Base-by-base conservation (phyloP, 2,329 filamentous ascomycete species). In the Aspergillus intermedius region DNA sequence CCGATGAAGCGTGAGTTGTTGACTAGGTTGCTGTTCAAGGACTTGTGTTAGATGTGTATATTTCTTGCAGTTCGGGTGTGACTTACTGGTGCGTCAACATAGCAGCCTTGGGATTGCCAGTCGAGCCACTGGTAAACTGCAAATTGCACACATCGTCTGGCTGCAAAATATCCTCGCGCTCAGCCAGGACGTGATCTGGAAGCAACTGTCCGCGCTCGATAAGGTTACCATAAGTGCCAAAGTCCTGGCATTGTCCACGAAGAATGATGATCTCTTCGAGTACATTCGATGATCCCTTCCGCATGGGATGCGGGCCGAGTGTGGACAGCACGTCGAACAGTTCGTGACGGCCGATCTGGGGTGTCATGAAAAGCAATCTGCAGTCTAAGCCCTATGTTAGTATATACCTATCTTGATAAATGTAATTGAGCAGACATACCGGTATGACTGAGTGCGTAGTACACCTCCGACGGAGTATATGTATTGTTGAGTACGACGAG, bases 401-500 rank as follows among this genome's bases (percentile, higher is more conserved):
- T 19, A 37, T 37, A 17, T 1, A 13, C 3, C 5, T n/a, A 37
- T 15, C 13, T 37, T 34, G 4, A n/a, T n/a, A n/a, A 12, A 8
- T 37, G 8, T 37, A 37, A 40, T 9, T n/a, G 37, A 15, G 34
- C 21, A 19, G 28, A 64, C 74, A 56, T 68, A 85, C 83, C 81
- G 13, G 84, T 82, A 60, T 89, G 87, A 47, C 78, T 77, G 23
- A 91, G 67, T 8, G 84, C 87, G 65, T 86, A 85, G 63, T 82
- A 77, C 43, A 85, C 82, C 68, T 91, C 87, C 1, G 78, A 80
- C 2, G 83, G 77, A 1, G 87, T 91, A 63, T 91, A 91, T 0
- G 86, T 91, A 69, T 89, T 91, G 71, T 91, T 91, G 55, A 91
- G 72, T 41, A 90, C 88, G 23, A 90, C 86, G 46, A 90, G 73